Evolutionary conservation across 1,284 basidiomycete species (phyloP), one percentile per base, ranked within the genome.

Genomic region (Leccinum pallidistipes): DNA sequence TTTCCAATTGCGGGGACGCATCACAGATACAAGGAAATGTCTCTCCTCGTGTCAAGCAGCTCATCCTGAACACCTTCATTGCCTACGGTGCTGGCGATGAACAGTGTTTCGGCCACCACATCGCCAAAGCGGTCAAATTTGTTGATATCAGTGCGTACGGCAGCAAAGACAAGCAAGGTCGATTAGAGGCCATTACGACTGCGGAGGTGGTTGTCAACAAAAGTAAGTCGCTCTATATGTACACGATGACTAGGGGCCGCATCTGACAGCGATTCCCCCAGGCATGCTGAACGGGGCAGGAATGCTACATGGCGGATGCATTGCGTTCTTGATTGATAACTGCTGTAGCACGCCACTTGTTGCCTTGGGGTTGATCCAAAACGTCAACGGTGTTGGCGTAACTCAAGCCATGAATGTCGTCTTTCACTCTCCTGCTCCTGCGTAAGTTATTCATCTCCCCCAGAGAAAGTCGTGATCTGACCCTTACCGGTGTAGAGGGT

Each of bases 221-320:
- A 76, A 78, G 87, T 84, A 69, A 43, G 80, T 59, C 10, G 45
- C 45, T 51, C 12, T 5, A 10, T 14, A 27, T 51, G 1, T n/a
- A 14, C 16, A 38, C 34, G 16, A 21, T 21, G 21, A 14, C n/a
- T 31, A 18, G 50, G 60, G 36, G 61, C 43, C 43, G 53, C 62
- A 29, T 53, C 63, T 65, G 56, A 65, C 53, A n/a, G 56, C 47
- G 21, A 34, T 49, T 31, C 36, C 9, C 24, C 55, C 64, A 87
- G 87, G 81, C 62, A 88, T 89, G 86, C 76, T 89, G 31, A 90
- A 90, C 65, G 88, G 88, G 14, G 86, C 86, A 34, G 85, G 86
- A 1, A 86, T 87, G 81, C 78, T 89, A 31, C 88, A 90, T 64
- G 88, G 88, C 14, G 88, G 86, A 49, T 88, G 86, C 58, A 70